Evolutionary conservation across 192 early-diverging fungal species (phyloP), one percentile per base, ranked within the genome.

Genomic region (Anaeromyces robustus): DNA sequence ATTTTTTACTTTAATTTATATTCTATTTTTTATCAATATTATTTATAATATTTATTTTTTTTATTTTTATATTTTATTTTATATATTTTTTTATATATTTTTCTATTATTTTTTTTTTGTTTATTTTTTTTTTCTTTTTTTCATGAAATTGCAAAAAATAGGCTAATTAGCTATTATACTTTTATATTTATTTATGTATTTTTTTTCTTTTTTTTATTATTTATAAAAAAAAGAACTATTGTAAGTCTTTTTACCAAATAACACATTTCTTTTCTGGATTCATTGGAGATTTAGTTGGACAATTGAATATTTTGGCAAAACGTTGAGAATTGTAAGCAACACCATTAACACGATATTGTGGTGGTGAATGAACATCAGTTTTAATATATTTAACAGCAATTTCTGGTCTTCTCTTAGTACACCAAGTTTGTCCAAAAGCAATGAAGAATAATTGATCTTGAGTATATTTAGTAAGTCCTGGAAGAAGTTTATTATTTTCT

Each of bases 341-440:
- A 17, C 93, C 94, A 77, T 89, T 92, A n/a, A 94, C 92, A 41
- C 93, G 87, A 88, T 87, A 90, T 43, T 83, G 79, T 26, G 86
- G 81, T 19, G 92, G 92, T 0, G 92, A 87, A 80, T 95, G 94
- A 14, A 86, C 86, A 83, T 94, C 91, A 31, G 89, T 92, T 16
- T 86, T 77, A 13, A 94, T 68, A n/a, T 4, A 1, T 68, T 68
- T 19, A 77, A 86, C 77, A 4, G 81, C 79, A 14, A 78, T 84
- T 39, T 81, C 87, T 29, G 83, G 87, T 79, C 84, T 86, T 3
- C 81, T 6, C 41, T 30, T 30, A 29, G 0, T 29, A 77, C 93
- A 94, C 93, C 93, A 94, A 2, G 89, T 86, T 78, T 91, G 89
- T 9, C 86, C 93, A 87, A 90, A 94, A 29, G 87, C 84, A 78